phyloP scores from a whole-genome alignment of 176 grass and related monocot genomes.

The Calamus simplicifolius region DNA sequence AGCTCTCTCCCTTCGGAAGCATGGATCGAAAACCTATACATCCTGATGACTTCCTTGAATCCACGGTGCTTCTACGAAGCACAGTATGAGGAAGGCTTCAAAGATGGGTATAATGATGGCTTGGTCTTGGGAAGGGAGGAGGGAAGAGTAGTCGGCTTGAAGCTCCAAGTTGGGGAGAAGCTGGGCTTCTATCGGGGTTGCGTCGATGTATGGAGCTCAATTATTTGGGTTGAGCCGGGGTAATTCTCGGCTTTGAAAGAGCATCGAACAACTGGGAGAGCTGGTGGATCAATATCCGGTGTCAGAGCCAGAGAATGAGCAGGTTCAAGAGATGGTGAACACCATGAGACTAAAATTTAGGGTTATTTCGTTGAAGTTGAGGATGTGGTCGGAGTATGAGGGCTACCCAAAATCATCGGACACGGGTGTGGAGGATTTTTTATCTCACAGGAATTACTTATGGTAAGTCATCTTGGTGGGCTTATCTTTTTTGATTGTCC shows the following conservation, averaged over 20 bases:
- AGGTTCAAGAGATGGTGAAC: conserved; percentile 52
- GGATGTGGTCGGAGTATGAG: conserved; percentile 58
- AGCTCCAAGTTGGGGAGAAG: conserved; percentile 65
- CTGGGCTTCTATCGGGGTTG: conserved; percentile 77
- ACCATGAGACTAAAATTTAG: conserved; percentile 66
- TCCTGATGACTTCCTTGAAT: conserved; percentile 45
- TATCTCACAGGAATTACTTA: no score
- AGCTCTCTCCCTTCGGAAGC: not conserved
- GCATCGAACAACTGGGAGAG: conserved; percentile 45
- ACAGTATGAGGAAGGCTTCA: conserved; percentile 55
- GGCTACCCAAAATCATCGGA: conserved; percentile 30
- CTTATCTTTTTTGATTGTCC: no score
- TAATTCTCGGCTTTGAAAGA: conserved; percentile 50
- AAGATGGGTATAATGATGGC: conserved; percentile 59
- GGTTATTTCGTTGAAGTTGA: conserved; percentile 54
- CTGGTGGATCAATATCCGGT: conserved; percentile 44
- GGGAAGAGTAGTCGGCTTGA: conserved; percentile 55
- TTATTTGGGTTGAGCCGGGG: conserved; percentile 28
- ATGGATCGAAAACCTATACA: conserved; percentile 43
- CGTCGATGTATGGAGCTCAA: conserved; percentile 54
- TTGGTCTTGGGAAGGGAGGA: conserved; percentile 58
- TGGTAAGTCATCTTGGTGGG: no score
- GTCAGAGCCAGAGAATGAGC: conserved; percentile 53
- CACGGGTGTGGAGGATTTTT: conserved; percentile 40
- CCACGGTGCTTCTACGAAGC: conserved; percentile 52